Evolutionary conservation across 371 early-diverging fungal genomes (phyloP), one percentile per base, ranked within the genome.

Genomic region (Basidiobolus meristosporus): DNA sequence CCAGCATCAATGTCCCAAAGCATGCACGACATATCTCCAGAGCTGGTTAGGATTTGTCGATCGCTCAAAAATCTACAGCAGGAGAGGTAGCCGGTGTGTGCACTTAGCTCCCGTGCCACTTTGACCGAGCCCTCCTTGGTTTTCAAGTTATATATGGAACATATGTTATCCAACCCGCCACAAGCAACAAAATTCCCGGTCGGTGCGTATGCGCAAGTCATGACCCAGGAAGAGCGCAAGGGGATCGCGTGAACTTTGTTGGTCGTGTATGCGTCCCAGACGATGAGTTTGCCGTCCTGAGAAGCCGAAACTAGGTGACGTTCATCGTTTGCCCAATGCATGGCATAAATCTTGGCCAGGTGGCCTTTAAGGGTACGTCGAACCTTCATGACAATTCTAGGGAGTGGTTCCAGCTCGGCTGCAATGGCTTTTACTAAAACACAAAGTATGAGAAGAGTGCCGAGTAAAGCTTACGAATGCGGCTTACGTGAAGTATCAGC

Each of bases 1-100:
- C 90, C 89, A 1, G 91, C 88, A 55, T 92, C 96, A 42, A 98
- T 80, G 59, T 98, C 98, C 98, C 98, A 98, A 14, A 98, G 69
- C 73, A 96, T 83, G 58, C 96, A 95, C 40, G 88, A 82, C 82
- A 91, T 98, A 59, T 98, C 98, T 20, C 98, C 98, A 30, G 89
- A 88, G 4, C 75, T 61, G 0, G 95, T 91, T 46, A 98, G 56
- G 36, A 98, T 92, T 56, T 89, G 91, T 12, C 88, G 68, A 59
- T 98, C 95, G 31, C 69, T 73, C 28, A 93, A 57, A 59, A 98
- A 98, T 21, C 97, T 67, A 61, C 96, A 95, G 68, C 95, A 90
- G 35, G 87, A 85, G 9, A 98, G 63, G 56, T 96, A 98, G 11
- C 98, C 98, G 14, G 90, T 83, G 56, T 98, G 98, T 2, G 86